These are phyloP conservation scores for Pontederia crassipes DNA, from an alignment of 176 grass and related monocot genomes.

Conservation along the genomic window DNA sequence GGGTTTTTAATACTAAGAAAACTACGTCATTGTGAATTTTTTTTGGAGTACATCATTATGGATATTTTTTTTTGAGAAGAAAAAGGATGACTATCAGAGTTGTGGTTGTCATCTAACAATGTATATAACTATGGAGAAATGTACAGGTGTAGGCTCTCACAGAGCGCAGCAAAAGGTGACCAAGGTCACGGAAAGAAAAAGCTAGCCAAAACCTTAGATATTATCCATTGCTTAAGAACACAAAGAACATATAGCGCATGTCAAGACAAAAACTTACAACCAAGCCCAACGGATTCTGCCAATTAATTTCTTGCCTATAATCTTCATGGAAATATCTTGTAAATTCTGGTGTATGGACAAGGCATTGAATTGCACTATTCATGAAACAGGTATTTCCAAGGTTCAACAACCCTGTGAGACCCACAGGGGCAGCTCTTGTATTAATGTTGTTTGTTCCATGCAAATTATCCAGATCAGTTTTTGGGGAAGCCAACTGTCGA, in stretches of 20 bases:
- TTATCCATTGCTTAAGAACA: background rate
- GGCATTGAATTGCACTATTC: conserved; percentile 97
- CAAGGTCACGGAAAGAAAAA: too few species aligned
- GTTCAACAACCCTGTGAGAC: conserved; percentile 84
- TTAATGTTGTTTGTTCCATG: conserved; percentile 42
- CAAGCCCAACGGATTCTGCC: conserved; percentile 90
- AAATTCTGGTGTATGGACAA: conserved; percentile 95
- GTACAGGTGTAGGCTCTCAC: too few species aligned
- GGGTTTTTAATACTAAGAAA: background rate
- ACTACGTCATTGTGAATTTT: background rate
- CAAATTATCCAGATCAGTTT: conserved; percentile 46
- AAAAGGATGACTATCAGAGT: too few species aligned
- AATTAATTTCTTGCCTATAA: conserved; percentile 94
- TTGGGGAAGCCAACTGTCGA: conserved; percentile 41
- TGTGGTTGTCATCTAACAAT: too few species aligned
- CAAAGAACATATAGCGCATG: background rate
- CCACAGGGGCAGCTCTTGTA: conserved; percentile 47
- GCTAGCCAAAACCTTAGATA: too few species aligned
- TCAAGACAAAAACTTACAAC: conserved; percentile 57
- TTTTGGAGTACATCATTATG: background rate
- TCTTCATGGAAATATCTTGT: conserved; percentile 96
- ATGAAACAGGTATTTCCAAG: conserved; percentile 99
- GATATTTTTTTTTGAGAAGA: too few species aligned
- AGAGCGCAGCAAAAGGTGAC: too few species aligned
- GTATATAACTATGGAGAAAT: too few species aligned